Conservation (phyloP, 176 grass and related monocot genomes). For the Panicum miliaceum region DNA sequence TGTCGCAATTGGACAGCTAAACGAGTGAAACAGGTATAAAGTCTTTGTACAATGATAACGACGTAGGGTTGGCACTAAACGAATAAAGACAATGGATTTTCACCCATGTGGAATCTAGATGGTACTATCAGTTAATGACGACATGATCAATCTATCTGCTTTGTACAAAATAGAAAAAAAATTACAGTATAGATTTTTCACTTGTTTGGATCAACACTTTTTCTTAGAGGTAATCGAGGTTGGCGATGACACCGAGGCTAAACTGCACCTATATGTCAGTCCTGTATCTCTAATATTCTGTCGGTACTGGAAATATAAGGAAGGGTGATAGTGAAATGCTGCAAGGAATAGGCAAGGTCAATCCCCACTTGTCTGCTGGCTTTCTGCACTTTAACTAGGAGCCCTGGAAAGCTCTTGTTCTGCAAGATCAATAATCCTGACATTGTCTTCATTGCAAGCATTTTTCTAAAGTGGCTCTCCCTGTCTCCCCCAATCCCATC, state of each 20-base stretch:
- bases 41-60: constrained; percentile 22
- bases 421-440: neutral
- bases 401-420: neutral
- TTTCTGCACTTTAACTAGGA: neutral
- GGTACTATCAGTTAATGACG: neutral
- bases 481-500: neutral
- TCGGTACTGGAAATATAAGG: neutral
- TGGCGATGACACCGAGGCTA: constrained; percentile 25
- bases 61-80: neutral
- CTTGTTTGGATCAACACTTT: neutral
- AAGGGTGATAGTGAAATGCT: constrained; percentile 37
- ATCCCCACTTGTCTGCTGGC: neutral
- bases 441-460: neutral
- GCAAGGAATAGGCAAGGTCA: constrained; percentile 12
- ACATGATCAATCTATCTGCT: neutral
- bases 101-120: neutral
- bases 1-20: neutral
- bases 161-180: neutral
- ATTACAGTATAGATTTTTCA: neutral
- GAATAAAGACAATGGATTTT: neutral
- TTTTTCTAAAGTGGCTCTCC: neutral
- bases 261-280: neutral
- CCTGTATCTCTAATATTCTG: neutral
- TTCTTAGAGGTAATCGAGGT: neutral
- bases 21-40: constrained; percentile 12